These are phyloP conservation scores for Hyparrhenia diplandra DNA, from an alignment of 176 grass and related monocot species.

Conservation along the genomic window DNA sequence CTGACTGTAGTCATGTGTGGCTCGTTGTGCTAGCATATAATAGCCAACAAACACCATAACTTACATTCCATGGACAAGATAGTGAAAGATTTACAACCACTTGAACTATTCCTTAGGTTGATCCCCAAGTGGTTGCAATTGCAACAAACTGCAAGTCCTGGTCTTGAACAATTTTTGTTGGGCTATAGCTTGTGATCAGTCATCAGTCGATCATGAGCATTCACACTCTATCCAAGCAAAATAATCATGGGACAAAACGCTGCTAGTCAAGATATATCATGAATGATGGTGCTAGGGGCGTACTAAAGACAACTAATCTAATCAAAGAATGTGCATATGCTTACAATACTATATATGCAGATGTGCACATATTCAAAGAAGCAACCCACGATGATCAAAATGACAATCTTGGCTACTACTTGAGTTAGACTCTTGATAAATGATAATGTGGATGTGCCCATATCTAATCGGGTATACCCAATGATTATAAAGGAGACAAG, in stretches of 20 bases:
- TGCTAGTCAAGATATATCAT: neutral
- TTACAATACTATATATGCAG: neutral
- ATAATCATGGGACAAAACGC: neutral
- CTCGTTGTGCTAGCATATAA: neutral
- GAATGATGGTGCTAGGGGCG: neutral
- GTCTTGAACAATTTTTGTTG: too few species aligned
- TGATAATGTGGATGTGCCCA: too few species aligned
- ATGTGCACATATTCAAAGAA: neutral
- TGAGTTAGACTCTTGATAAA: too few species aligned
- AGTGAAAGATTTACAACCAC: neutral
- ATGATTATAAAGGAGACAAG: too few species aligned
- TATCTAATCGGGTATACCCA: too few species aligned
- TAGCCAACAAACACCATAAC: neutral
- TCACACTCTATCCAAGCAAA: too few species aligned
- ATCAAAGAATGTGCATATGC: neutral
- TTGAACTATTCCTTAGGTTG: neutral
- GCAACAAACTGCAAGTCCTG: neutral
- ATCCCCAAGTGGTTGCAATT: neutral
- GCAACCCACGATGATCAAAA: neutral
- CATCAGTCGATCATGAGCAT: too few species aligned
- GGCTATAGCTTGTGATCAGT: too few species aligned
- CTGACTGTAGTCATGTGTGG: neutral
- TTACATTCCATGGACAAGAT: neutral
- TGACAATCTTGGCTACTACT: neutral
- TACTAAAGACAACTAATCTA: neutral